Conservation (phyloP, 257 asterid genomes). For the Marsdenia floribunda region DNA sequence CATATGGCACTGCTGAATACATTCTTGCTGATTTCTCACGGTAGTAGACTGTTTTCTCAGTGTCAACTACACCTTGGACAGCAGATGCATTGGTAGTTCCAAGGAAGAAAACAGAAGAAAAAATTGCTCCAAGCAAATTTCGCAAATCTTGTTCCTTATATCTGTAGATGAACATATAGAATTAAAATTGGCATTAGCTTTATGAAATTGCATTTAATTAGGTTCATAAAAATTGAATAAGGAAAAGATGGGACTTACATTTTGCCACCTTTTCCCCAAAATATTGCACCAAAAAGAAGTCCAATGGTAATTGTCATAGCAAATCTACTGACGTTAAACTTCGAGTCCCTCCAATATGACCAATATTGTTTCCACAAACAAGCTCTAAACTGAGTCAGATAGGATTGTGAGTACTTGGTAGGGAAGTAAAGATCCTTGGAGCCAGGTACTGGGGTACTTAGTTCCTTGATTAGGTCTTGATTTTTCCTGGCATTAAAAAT, state of each 20-base stretch:
- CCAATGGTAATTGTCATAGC: conserved; percentile 36
- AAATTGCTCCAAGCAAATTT: conserved; percentile 74
- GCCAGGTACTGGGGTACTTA: conserved; percentile 41
- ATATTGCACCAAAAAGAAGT: conserved; percentile 38
- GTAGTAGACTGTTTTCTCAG: conserved; percentile 73
- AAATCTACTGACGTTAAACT: conserved; percentile 38
- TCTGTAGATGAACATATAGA: conserved; percentile 29
- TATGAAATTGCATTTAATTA: background rate
- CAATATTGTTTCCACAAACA: conserved; percentile 52
- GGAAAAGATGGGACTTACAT: conserved; percentile 20
- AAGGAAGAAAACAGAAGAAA: conserved; percentile 71
- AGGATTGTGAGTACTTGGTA: conserved; percentile 37
- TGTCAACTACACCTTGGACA: conserved; percentile 59
- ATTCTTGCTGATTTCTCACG: conserved; percentile 90
- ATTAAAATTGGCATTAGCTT: background rate
- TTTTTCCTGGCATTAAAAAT: conserved; percentile 30
- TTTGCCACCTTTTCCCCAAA: conserved; percentile 38
- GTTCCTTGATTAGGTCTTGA: conserved; percentile 40
- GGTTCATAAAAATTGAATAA: too few species aligned
- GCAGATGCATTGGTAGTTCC: conserved; percentile 71
- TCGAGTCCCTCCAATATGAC: conserved; percentile 53
- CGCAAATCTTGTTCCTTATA: conserved; percentile 58
- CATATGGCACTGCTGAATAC: conserved; percentile 79
- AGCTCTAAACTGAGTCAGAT: conserved; percentile 42
- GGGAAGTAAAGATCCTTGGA: conserved; percentile 41